Evolutionary conservation across 441 rosid species (phyloP), one percentile per base, ranked within the genome.

Genomic region (Pelargonium fulgidum): DNA sequence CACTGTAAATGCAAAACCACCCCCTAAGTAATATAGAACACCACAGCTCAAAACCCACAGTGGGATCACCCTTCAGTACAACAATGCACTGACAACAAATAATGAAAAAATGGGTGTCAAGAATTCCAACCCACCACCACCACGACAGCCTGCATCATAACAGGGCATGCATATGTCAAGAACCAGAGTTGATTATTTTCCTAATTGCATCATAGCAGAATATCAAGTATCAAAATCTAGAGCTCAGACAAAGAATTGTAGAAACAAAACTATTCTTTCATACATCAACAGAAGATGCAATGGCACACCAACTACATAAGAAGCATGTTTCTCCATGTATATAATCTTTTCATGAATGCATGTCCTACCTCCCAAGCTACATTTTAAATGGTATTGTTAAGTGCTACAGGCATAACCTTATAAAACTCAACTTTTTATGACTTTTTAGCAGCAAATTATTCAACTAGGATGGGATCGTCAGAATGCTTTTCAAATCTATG

Each of bases 81-180:
- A 50, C 66, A 85, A 75, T 72, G 85, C 66, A 73, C 83, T 59
- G 76, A 87, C 78, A 68, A 80, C 74, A 79, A 85, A 84, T 73
- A 89, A 77, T 81, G 87, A 86, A 86, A 89, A 76, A 84, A 87
- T 84, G 72, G 86, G 79, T 56, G 81, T 71, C 76, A 77, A 62
- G 41, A 72, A 52, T 74, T 84, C 84, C 78, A 81, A 39, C 33
- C 70, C 72, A 52, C 75, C 66, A 52, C 75, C 66, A 52, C 76
- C 71, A 17, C 77, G 78, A 70, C 75, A 75, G 59, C 94, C 91
- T 89, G 90, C 85, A 78, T 42, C 59, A 54, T 19, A 42, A 13
- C 39, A 58, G 52, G 48, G 29, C 36, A 29, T 29, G 36, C 5
- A 29, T 29, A 65, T 19, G 4, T 41, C 52, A 75, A 45, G 33